phyloP scores from a whole-genome alignment of 441 rosid genomes.

The Viola pubescens region DNA sequence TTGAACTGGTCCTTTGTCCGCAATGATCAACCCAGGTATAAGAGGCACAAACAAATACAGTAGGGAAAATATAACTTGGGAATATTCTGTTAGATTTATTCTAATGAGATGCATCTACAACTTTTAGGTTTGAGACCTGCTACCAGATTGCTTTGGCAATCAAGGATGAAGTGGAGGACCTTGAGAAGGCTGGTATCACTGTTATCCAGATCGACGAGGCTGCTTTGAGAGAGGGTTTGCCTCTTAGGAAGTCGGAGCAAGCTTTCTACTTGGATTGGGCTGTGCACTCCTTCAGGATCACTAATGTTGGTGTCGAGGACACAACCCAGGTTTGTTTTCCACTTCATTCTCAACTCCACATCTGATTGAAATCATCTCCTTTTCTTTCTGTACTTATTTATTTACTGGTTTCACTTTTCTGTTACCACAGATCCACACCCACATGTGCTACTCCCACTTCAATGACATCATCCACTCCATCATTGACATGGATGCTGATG shows the following conservation, averaged over 20 bases:
- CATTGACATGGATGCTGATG: constrained; percentile 95
- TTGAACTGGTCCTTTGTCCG: constrained; percentile 98
- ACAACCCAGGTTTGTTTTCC: constrained; percentile 63
- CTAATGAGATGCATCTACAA: constrained; percentile 3
- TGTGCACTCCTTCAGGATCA: constrained; percentile 96
- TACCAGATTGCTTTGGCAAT: constrained; percentile 97
- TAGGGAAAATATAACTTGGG: not conserved
- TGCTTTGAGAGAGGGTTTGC: constrained; percentile 87
- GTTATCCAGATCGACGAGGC: constrained; percentile 96
- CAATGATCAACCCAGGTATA: constrained; percentile 93
- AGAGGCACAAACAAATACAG: not conserved
- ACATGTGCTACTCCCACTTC: constrained; percentile 99
- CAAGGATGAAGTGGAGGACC: constrained; percentile 96
- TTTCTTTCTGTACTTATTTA: not conserved
- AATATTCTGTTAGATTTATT: constrained; percentile 2
- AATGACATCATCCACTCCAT: constrained; percentile 94
- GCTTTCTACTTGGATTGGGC: constrained; percentile 98
- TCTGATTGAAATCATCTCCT: not conserved
- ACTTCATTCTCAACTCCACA: not conserved
- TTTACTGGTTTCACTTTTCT: not conserved
- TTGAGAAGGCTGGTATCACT: constrained; percentile 81
- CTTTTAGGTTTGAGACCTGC: constrained; percentile 76
- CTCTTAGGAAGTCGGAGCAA: constrained; percentile 91
- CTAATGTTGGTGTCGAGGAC: constrained; percentile 81
- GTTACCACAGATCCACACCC: constrained; percentile 69